Conservation (phyloP, 2,329 filamentous ascomycete species). For the Botryosphaeria dothidea region DNA sequence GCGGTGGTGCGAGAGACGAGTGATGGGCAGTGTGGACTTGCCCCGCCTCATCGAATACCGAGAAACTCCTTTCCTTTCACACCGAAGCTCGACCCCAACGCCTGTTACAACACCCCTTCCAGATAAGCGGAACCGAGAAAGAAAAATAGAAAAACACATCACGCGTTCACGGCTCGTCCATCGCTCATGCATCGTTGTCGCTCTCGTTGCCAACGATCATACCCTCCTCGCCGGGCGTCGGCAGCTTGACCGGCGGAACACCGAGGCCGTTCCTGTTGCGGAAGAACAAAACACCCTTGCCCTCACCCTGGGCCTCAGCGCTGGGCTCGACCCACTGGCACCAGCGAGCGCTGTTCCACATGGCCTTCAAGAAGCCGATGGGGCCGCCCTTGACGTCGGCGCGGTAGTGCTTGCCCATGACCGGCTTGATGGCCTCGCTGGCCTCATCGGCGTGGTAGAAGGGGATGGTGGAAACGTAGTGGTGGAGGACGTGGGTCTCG, state of each 20-base stretch:
- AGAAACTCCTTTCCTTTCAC: not conserved
- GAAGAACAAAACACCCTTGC: conserved; percentile 88
- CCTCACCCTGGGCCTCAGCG: conserved; percentile 75
- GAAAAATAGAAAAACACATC: not conserved
- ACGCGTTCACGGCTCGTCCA: not conserved
- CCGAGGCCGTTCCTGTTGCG: conserved; percentile 90
- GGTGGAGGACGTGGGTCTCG: conserved; percentile 96
- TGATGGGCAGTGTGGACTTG: not conserved
- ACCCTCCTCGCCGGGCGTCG: conserved; percentile 26
- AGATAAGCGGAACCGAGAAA: not conserved
- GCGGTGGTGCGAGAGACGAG: not conserved
- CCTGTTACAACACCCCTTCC: not conserved
- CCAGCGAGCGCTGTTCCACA: conserved; percentile 79
- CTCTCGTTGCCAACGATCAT: conserved; percentile 20
- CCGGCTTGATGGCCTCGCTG: conserved; percentile 85
- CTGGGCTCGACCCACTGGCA: conserved; percentile 99
- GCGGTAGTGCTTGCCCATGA: conserved; percentile 97
- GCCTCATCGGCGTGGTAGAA: conserved; percentile 97
- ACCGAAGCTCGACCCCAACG: not conserved
- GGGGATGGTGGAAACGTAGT: conserved; percentile 94
- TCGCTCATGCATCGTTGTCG: conserved; percentile 18
- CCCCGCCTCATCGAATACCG: not conserved
- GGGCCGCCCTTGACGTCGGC: conserved; percentile 75
- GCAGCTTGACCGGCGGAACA: conserved; percentile 52
- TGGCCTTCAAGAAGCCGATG: conserved; percentile 77